These are phyloP conservation scores for Paramyrothecium roridum DNA, from an alignment of 2,329 filamentous ascomycete species.

Conservation along the genomic window DNA sequence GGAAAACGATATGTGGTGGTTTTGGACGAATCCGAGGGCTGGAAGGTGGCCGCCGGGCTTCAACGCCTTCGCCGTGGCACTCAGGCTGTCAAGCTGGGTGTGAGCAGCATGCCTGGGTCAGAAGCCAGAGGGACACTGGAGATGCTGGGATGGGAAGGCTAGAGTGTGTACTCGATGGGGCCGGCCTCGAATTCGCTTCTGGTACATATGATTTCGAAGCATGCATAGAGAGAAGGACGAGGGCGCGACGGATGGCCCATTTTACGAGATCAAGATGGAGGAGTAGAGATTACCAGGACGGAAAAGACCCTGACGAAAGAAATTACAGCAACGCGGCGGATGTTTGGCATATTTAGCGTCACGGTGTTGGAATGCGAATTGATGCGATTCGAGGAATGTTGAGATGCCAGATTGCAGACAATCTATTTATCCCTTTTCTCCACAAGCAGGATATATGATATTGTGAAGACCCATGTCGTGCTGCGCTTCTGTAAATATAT, in stretches of 20 bases:
- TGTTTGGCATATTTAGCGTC: not conserved
- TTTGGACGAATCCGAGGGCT: conserved; percentile 60
- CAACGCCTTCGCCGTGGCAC: conserved; percentile 58
- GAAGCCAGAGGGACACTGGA: conserved; percentile 57
- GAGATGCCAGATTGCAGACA: not conserved
- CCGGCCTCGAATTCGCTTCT: conserved; percentile 11
- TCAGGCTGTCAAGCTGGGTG: conserved; percentile 56
- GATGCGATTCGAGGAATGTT: not conserved
- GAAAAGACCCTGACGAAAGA: too few species aligned
- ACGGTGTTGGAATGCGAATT: not conserved
- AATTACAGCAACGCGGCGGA: not conserved
- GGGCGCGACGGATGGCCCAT: conserved; percentile 12
- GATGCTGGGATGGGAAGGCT: conserved; percentile 50
- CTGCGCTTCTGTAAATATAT: too few species aligned
- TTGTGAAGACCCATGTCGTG: too few species aligned
- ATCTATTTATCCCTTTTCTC: too few species aligned
- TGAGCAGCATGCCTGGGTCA: conserved; percentile 50
- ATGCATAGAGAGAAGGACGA: not conserved
- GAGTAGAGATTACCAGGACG: conserved; percentile 6
- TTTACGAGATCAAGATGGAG: conserved; percentile 7
- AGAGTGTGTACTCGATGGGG: conserved; percentile 9
- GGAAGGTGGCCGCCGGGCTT: conserved; percentile 64
- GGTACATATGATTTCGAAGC: conserved; percentile 17
- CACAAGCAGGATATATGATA: too few species aligned
- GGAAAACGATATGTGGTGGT: conserved; percentile 65